Evolutionary conservation across 768 basidiomycete genomes (phyloP).

Genomic region (Lactarius indigo): DNA sequence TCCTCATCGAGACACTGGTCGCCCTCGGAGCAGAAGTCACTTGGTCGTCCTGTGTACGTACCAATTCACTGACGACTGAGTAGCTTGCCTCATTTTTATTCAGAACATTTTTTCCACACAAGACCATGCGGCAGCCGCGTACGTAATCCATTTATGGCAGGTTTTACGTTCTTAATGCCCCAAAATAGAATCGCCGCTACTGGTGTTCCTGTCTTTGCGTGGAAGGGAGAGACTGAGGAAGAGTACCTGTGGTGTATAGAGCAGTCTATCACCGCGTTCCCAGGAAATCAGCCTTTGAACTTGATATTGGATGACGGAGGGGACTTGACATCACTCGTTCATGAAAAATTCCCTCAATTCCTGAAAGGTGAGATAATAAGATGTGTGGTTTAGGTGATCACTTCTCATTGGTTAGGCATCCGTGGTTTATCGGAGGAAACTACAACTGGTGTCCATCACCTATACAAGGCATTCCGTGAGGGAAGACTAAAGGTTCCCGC

Average conservation of each 20-base stretch:
- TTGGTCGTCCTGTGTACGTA: conserved; percentile 93
- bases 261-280: conserved; percentile 88
- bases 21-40: conserved; percentile 95
- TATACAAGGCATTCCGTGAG: conserved; percentile 97
- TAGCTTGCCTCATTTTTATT: neutral
- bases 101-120: conserved; percentile 99
- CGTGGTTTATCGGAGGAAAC: conserved; percentile 98
- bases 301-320: conserved; percentile 99
- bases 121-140: conserved; percentile 98
- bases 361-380: conserved; percentile 52
- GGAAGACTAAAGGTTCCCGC: conserved; percentile 96
- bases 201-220: conserved; percentile 96
- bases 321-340: conserved; percentile 91
- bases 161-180: conserved; percentile 3
- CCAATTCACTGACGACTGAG: neutral
- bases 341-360: conserved; percentile 94
- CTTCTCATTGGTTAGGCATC: conserved; percentile 51
- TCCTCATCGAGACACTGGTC: conserved; percentile 96
- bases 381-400: conserved; percentile 5
- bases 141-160: conserved; percentile 32
- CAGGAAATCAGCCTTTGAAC: conserved; percentile 80
- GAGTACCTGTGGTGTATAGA: conserved; percentile 99
- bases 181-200: conserved; percentile 84
- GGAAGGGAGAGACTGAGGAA: conserved; percentile 99
- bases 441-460: conserved; percentile 98